Evolutionary conservation across 169 alveolate species (phyloP).

Genomic region (Miamiensis avidus): DNA sequence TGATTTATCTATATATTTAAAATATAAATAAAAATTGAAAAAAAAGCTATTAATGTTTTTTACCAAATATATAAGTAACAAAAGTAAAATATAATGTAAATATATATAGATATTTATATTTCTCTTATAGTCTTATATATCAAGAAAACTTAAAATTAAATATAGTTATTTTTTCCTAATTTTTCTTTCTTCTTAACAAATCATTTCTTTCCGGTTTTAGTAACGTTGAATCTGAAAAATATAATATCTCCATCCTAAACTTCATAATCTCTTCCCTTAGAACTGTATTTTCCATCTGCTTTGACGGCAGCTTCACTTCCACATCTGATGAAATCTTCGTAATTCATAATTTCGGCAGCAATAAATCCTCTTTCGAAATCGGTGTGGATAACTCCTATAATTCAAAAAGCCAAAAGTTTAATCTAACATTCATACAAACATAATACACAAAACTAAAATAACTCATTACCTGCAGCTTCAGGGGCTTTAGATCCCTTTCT

Average conservation of each 20-base stretch:
- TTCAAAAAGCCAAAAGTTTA: background rate
- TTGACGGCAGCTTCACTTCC: conserved; percentile 91
- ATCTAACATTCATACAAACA: background rate
- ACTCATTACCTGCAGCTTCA: conserved; percentile 92
- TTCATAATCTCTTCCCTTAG: conserved; percentile 95
- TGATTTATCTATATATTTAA: no score
- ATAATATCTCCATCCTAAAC: conserved; percentile 98
- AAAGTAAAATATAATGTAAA: no score
- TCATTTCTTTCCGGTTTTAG: conserved; percentile 89
- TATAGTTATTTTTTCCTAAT: no score
- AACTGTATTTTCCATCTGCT: conserved; percentile 92
- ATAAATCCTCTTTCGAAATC: conserved; percentile 99
- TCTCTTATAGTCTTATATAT: no score
- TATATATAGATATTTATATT: no score
- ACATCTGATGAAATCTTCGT: conserved; percentile 61
- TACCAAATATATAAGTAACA: no score
- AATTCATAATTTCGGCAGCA: conserved; percentile 95
- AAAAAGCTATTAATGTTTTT: no score
- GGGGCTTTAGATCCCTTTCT: conserved; percentile 96
- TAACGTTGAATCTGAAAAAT: conserved; percentile 97
- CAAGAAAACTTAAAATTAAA: no score
- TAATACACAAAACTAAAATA: background rate
- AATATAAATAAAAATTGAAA: no score
- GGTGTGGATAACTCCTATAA: conserved; percentile 85
- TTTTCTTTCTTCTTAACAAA: no score